Percentiles rank a stretch among this genome's conserved stretches.
phyloP scores from a whole-genome alignment of 331 rosid genomes.

The Pyrus hybrid region DNA sequence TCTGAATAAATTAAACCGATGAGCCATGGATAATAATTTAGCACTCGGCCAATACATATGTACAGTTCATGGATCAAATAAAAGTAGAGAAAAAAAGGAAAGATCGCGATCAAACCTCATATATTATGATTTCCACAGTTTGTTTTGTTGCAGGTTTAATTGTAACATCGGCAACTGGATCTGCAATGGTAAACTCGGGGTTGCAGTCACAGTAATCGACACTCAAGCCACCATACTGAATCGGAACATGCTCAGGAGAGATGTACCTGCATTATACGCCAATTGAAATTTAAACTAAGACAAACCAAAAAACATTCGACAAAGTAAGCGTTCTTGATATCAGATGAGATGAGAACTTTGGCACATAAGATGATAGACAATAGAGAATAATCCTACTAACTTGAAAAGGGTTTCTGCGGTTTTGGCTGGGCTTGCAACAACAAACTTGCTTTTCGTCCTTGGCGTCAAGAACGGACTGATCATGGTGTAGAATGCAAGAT shows the following conservation, averaged over 20 bases:
- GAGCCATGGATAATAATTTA: not conserved
- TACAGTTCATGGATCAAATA: too few species aligned
- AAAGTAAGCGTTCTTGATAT: not conserved
- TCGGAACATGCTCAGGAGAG: slow-evolving; percentile 78
- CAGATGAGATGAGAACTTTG: not conserved
- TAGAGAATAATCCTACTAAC: slow-evolving; percentile 27
- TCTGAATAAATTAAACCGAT: not conserved
- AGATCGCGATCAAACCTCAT: slow-evolving; percentile 47
- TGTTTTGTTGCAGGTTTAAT: slow-evolving; percentile 81
- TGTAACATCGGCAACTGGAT: slow-evolving; percentile 50
- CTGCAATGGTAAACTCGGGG: slow-evolving; percentile 69
- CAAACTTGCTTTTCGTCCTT: slow-evolving; percentile 93
- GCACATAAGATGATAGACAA: not conserved
- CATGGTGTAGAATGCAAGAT: slow-evolving; percentile 76
- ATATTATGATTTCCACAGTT: slow-evolving; percentile 81
- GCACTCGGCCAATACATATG: too few species aligned
- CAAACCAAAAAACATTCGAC: not conserved
- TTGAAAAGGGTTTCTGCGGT: slow-evolving; percentile 81
- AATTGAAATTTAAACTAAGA: not conserved
- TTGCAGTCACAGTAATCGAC: slow-evolving; percentile 89
- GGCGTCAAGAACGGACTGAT: slow-evolving; percentile 79
- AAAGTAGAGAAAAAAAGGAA: not conserved
- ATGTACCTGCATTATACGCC: slow-evolving; percentile 42
- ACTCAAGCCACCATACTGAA: slow-evolving; percentile 87
- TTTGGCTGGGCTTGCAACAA: slow-evolving; percentile 59